Conservation (phyloP, 352 stramenopile species). For the Phytophthora foliorum region DNA sequence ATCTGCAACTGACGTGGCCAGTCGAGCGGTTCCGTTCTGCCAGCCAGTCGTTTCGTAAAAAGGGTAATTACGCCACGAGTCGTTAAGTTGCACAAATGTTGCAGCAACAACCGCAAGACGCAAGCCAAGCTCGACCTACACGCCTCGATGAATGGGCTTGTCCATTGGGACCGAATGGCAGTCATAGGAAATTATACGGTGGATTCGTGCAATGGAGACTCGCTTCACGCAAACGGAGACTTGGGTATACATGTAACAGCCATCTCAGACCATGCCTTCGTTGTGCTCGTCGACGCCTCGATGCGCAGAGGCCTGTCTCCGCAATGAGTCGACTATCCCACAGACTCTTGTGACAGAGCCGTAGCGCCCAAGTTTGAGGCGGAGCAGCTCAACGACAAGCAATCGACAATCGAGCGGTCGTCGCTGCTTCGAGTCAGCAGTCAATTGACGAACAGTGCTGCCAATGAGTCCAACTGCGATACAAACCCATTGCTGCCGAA, state of each 20-base stretch:
- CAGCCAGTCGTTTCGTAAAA: constrained; percentile 37
- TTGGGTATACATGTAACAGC: too few species aligned
- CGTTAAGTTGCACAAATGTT: not conserved
- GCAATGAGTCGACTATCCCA: constrained; percentile 9
- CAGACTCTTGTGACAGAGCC: too few species aligned
- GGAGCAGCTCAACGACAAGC: not conserved
- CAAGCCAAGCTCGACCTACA: too few species aligned
- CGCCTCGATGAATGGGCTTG: not conserved
- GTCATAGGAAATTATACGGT: too few species aligned
- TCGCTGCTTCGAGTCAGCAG: constrained; percentile 1
- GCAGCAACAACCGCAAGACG: not conserved
- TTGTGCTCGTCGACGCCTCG: not conserved
- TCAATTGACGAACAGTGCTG: not conserved
- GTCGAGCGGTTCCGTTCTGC: not conserved
- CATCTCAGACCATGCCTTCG: not conserved
- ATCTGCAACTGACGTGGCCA: constrained; percentile 17
- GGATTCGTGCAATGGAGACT: not conserved
- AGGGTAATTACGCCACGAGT: constrained; percentile 18
- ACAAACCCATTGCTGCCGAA: not conserved
- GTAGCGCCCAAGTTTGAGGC: not conserved
- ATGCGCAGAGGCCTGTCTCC: constrained; percentile 4
- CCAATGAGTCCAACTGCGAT: not conserved
- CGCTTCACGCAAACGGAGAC: not conserved
- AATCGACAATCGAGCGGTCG: constrained; percentile 7
- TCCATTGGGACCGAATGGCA: too few species aligned